Conservation (phyloP, 345 rosid genomes). For the Alliaria petiolata region DNA sequence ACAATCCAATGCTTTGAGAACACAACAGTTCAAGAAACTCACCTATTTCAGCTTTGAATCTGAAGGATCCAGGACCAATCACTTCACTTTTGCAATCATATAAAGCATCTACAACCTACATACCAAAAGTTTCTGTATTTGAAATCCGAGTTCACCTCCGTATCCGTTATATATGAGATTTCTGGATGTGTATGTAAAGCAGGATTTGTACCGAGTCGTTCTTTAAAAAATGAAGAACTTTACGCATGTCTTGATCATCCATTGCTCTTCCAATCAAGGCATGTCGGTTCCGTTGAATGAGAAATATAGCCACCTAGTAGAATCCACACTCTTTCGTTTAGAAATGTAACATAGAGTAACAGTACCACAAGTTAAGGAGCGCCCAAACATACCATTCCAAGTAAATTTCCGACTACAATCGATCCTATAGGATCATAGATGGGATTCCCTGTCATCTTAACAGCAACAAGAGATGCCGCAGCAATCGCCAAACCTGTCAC, state of each 20-base stretch:
- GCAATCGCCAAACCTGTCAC: conserved; percentile 92
- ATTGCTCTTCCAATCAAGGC: conserved; percentile 98
- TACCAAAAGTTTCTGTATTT: background rate
- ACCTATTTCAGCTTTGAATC: conserved; percentile 99
- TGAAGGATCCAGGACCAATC: conserved; percentile 96
- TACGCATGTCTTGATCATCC: conserved; percentile 92
- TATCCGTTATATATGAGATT: background rate
- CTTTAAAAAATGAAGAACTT: conserved; percentile 73
- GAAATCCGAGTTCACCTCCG: background rate
- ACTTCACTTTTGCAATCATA: conserved; percentile 99
- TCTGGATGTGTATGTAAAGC: background rate
- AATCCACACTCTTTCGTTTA: conserved; percentile 2
- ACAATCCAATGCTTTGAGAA: conserved; percentile 2
- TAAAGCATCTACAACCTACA: conserved; percentile 87
- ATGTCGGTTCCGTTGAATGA: conserved; percentile 96
- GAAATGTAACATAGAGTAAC: background rate
- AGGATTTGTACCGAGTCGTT: conserved; percentile 71
- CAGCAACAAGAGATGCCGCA: conserved; percentile 86
- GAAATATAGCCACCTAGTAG: conserved; percentile 89
- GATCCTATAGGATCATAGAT: conserved; percentile 96
- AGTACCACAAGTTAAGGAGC: background rate
- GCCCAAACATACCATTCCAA: conserved; percentile 69
- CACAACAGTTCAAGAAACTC: conserved; percentile 24
- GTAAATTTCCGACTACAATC: conserved; percentile 83
- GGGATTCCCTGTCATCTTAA: conserved; percentile 77